Evolutionary conservation across 257 asterid genomes (phyloP), one percentile per base, ranked within the genome.

Genomic region (Ilex asprella): DNA sequence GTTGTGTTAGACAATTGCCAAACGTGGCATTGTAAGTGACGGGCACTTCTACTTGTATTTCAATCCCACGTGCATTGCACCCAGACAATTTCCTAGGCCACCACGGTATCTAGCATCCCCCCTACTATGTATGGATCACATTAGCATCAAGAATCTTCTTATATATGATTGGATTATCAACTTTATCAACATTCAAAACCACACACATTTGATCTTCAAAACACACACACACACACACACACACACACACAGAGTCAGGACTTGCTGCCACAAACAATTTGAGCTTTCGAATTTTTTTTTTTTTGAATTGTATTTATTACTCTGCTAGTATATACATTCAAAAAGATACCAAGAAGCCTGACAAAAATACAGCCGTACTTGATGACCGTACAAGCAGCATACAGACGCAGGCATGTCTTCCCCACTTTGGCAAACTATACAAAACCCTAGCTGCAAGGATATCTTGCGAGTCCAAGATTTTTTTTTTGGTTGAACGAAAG

Each of bases 11-110:
- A 5, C 46, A 60, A 21, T 16, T 13, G 10, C 51, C 16, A 58
- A 61, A 68, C 73, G 73, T 68, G 73, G 63, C 67, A 44, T 12
- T 15, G 35, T 61, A 16, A 31, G 35, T 61, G 12, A 31, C 14
- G 58, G 43, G 65, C 65, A 67, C 60, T 49, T 21, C 16, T 56
- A 16, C 41, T 35, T 56, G 1, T 21, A 21, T 21, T 21, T 15
- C 39, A n/a, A 2, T 6, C 3, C 16, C 63, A 56, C 46, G 58
- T 46, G 58, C 27, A 21, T 21, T 21, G 27, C 27, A 21, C 27
- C 27, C 27, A 43, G 41, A 35, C 41, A 35, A 1, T 35, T 35
- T 35, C 27, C 27, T 21, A 21, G 27, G 27, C 27, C 8, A 35
- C 41, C 41, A 35, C 7, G 2, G 8, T 35, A 16, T 65, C 16